A percentile compares a stretch with the other conserved stretches of the same genome.
These are phyloP conservation scores for Alternaria arborescens DNA, from an alignment of 2,329 filamentous ascomycete species.

Conservation along the genomic window DNA sequence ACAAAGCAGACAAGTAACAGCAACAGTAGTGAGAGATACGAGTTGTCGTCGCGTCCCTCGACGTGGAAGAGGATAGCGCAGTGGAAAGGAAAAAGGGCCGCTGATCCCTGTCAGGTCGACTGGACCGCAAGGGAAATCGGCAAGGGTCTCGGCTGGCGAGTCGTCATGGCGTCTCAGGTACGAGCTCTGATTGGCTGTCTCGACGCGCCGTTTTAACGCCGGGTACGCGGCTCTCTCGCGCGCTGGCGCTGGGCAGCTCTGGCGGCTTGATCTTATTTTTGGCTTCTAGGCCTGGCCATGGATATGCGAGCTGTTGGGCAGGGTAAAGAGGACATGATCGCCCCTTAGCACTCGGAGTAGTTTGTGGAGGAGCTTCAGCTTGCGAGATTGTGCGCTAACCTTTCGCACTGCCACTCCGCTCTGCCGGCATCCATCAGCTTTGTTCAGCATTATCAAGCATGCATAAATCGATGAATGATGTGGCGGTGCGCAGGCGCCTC, in stretches of 20 bases:
- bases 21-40: background rate
- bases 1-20: background rate
- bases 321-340: conserved; percentile 16
- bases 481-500: conserved; percentile 1
- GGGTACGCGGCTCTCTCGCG: conserved; percentile 12
- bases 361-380: conserved; percentile 5
- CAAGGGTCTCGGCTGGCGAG: background rate
- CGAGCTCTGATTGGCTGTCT: conserved; percentile 15
- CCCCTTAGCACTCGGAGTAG: background rate
- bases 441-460: background rate
- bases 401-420: conserved; percentile 6
- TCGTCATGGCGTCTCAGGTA: background rate
- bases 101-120: conserved; percentile 12
- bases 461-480: background rate
- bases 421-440: background rate
- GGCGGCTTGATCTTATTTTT: conserved; percentile 11
- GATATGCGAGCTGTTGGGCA: background rate
- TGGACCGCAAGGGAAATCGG: background rate
- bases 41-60: background rate
- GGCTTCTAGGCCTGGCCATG: conserved; percentile 9
- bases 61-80: background rate
- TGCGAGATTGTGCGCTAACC: background rate
- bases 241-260: background rate
- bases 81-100: background rate
- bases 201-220: conserved; percentile 23